phyloP scores from a whole-genome alignment of 2,329 filamentous ascomycete genomes.

The Colletotrichum cuscutae region DNA sequence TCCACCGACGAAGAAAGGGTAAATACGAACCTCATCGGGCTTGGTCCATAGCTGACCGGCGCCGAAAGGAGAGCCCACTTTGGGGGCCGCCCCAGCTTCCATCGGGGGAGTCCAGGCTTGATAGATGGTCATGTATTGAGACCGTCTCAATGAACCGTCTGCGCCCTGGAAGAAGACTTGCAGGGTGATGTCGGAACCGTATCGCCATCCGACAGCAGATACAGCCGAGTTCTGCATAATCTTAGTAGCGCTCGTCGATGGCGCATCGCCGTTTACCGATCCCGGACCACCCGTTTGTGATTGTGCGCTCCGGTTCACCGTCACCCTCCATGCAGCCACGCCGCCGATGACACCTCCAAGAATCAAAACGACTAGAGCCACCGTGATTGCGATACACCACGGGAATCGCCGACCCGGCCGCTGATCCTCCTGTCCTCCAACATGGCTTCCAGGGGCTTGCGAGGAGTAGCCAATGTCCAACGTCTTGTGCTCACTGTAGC shows the following conservation, averaged over 20 bases:
- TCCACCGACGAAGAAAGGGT: not conserved
- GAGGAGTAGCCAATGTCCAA: not conserved
- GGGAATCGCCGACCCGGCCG: not conserved
- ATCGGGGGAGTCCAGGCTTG: constrained; percentile 16
- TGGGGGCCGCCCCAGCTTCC: constrained; percentile 20
- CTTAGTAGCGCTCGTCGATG: constrained; percentile 11
- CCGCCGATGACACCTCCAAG: constrained; percentile 23
- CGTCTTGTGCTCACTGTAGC: constrained; percentile 1
- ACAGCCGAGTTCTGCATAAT: constrained; percentile 28
- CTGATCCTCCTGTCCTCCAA: not conserved
- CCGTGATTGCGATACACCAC: not conserved
- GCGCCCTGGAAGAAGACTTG: constrained; percentile 28
- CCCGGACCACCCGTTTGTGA: not conserved
- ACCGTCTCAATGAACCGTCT: constrained; percentile 5
- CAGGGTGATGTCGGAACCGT: constrained; percentile 12
- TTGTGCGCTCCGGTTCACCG: not conserved
- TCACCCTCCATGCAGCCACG: constrained; percentile 24
- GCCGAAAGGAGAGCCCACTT: constrained; percentile 15
- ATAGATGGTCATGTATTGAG: constrained; percentile 15
- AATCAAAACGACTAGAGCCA: constrained; percentile 13
- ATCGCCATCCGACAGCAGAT: constrained; percentile 21
- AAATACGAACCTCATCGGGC: not conserved
- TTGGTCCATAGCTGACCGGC: constrained; percentile 3
- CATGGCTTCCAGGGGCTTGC: not conserved
- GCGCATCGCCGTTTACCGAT: not conserved